Evolutionary conservation across 1,284 basidiomycete species (phyloP).

Genomic region (Flammula alnicola): DNA sequence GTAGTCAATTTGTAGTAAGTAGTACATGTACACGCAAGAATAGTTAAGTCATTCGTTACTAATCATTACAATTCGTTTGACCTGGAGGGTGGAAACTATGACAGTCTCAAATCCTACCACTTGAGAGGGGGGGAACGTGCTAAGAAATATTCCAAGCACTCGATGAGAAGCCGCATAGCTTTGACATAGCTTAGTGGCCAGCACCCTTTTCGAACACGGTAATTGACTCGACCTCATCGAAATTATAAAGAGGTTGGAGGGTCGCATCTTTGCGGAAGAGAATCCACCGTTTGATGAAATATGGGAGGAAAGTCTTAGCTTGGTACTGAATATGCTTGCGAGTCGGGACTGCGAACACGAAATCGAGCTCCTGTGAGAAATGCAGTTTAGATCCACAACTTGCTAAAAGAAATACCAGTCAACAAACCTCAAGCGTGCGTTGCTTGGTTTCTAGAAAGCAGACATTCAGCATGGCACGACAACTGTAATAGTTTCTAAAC

Average conservation of each 20-base stretch:
- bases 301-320: slow-evolving; percentile 56
- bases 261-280: slow-evolving; percentile 43
- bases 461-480: not conserved
- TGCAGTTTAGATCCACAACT: not conserved
- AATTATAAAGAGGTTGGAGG: slow-evolving; percentile 55
- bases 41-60: too few relatives aligned
- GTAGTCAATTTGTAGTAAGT: too few relatives aligned
- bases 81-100: too few relatives aligned
- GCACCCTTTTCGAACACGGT: slow-evolving; percentile 38
- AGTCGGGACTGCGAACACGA: slow-evolving; percentile 68
- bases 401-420: not conserved
- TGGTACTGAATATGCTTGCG: slow-evolving; percentile 61
- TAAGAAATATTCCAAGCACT: too few relatives aligned
- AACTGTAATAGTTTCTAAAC: not conserved
- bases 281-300: slow-evolving; percentile 65
- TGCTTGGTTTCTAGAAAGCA: slow-evolving; percentile 62
- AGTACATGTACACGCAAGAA: too few relatives aligned
- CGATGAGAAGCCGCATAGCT: too few relatives aligned
- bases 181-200: slow-evolving; percentile 20
- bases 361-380: slow-evolving; percentile 39
- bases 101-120: too few relatives aligned
- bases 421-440: slow-evolving; percentile 51
- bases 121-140: too few relatives aligned
- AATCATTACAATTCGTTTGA: too few relatives aligned
- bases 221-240: slow-evolving; percentile 50